Conservation (phyloP, 148 eudicot species). For the Simmondsia chinensis region DNA sequence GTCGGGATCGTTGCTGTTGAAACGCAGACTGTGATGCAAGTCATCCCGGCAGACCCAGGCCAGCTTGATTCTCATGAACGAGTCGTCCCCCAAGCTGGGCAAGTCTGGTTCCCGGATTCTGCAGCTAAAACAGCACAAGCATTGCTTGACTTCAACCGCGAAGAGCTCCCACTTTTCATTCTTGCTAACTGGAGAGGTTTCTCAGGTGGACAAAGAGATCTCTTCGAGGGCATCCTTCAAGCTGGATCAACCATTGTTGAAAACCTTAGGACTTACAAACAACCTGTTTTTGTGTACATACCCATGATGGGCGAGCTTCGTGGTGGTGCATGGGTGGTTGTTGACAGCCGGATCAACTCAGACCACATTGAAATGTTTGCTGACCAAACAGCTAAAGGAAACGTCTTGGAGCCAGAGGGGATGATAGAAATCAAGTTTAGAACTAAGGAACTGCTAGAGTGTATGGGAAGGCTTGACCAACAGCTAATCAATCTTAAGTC, state of each 20-base stretch:
- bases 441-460: constrained; percentile 59
- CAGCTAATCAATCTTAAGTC: constrained; percentile 50
- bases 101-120: constrained; percentile 99
- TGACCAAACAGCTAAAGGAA: constrained; percentile 86
- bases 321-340: constrained; percentile 99
- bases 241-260: constrained; percentile 97
- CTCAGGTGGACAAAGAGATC: constrained; percentile 97
- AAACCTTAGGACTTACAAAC: constrained; percentile 84
- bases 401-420: constrained; percentile 97
- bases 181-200: constrained; percentile 99
- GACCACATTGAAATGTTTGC: constrained; percentile 97
- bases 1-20: constrained; percentile 93
- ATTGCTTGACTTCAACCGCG: constrained; percentile 86
- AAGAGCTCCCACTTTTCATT: constrained; percentile 93
- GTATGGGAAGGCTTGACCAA: constrained; percentile 86
- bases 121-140: constrained; percentile 98
- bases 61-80: constrained; percentile 95
- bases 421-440: constrained; percentile 91
- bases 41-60: constrained; percentile 96
- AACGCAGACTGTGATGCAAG: constrained; percentile 96
- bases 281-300: constrained; percentile 85
- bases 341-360: constrained; percentile 84
- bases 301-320: constrained; percentile 97
- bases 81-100: constrained; percentile 99
- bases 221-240: constrained; percentile 96